Conservation (phyloP, 176 grass and related monocot genomes). For the Oryza coarctata region DNA sequence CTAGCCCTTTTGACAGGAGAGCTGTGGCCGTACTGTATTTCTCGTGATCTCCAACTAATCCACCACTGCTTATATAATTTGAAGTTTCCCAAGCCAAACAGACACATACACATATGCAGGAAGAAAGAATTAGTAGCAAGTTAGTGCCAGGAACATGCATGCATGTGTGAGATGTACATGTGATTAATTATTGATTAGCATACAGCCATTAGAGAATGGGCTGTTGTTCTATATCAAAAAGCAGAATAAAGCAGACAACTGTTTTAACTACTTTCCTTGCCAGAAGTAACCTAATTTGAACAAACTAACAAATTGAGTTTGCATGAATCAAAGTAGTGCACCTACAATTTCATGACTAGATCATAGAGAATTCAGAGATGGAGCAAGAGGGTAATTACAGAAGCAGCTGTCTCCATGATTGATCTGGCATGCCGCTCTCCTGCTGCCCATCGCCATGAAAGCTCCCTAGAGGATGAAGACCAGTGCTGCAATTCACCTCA, state of each 20-base stretch:
- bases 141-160: constrained; percentile 5
- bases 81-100: background rate
- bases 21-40: constrained; percentile 30
- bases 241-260: background rate
- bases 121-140: constrained; percentile 1
- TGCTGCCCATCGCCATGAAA: constrained; percentile 28
- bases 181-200: background rate
- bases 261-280: background rate
- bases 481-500: constrained; percentile 8
- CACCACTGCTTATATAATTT: constrained; percentile 41
- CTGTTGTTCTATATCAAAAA: background rate
- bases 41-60: constrained; percentile 45
- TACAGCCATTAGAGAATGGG: background rate
- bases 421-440: constrained; percentile 48
- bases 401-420: constrained; percentile 83
- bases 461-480: background rate
- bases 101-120: background rate
- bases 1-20: constrained; percentile 51
- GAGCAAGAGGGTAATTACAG: constrained; percentile 48
- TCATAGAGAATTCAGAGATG: background rate
- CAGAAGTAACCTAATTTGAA: background rate
- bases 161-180: background rate
- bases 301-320: background rate
- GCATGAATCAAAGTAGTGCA: constrained; percentile 17
- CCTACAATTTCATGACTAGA: background rate